Evolutionary conservation across 176 grass and related monocot species (phyloP).

Genomic region (Poa pratensis): DNA sequence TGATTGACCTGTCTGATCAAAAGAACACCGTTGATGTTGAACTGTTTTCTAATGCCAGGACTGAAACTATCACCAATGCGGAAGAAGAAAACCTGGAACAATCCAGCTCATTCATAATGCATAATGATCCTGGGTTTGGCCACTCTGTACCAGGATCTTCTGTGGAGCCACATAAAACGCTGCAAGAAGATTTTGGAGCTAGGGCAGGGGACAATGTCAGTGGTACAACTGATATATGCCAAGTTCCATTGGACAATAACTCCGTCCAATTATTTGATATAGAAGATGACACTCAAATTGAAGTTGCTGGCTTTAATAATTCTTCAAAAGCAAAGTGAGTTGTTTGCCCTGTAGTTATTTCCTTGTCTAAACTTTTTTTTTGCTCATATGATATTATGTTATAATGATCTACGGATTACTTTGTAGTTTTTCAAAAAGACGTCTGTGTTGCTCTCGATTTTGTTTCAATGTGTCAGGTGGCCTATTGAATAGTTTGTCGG

Average conservation of each 20-base stretch:
- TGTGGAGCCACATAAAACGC: conserved; percentile 51
- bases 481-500: conserved; percentile 11
- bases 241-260: conserved; percentile 59
- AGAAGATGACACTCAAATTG: conserved; percentile 58
- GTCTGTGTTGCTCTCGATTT: background rate
- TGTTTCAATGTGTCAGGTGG: conserved; percentile 23
- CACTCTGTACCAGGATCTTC: conserved; percentile 35
- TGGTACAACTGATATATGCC: conserved; percentile 49
- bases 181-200: conserved; percentile 53
- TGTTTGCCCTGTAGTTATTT: conserved; percentile 25
- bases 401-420: conserved; percentile 30
- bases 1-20: conserved; percentile 54
- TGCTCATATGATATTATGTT: conserved; percentile 4
- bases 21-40: conserved; percentile 37
- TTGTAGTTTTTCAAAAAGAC: background rate
- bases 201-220: conserved; percentile 36
- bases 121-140: conserved; percentile 43
- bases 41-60: conserved; percentile 42
- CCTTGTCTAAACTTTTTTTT: background rate
- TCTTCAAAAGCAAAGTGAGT: conserved; percentile 76
- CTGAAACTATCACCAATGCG: conserved; percentile 42
- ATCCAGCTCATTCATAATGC: conserved; percentile 58
- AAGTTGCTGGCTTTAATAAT: conserved; percentile 57
- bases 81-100: conserved; percentile 58
- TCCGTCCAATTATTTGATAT: conserved; percentile 72